phyloP scores from a whole-genome alignment of 2,329 filamentous ascomycete genomes.

The Cadophora gregata region DNA sequence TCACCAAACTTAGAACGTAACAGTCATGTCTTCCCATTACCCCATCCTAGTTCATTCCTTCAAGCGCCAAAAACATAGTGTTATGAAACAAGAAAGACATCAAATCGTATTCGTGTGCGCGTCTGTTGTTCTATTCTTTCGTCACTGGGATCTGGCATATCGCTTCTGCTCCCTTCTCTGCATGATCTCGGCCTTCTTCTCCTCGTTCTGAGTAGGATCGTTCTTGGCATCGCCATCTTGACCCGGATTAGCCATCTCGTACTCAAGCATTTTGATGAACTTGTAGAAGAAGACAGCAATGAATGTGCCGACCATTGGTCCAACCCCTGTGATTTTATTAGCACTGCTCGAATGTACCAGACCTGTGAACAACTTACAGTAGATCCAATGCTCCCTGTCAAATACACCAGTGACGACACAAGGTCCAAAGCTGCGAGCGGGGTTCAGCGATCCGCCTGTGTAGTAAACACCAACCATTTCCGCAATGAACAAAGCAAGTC shows the following conservation, averaged over 20 bases:
- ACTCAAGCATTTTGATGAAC: constrained; percentile 57
- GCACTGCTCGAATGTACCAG: background rate
- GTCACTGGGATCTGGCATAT: constrained; percentile 18
- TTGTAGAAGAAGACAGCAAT: constrained; percentile 58
- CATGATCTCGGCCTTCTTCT: constrained; percentile 44
- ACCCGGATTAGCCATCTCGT: constrained; percentile 56
- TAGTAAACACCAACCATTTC: constrained; percentile 48
- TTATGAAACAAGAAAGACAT: background rate
- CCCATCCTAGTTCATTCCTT: background rate
- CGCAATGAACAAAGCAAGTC: constrained; percentile 53
- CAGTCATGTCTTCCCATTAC: constrained; percentile 10
- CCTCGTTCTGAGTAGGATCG: constrained; percentile 52
- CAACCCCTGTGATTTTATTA: constrained; percentile 47
- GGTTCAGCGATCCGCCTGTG: constrained; percentile 56
- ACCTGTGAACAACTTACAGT: constrained; percentile 40
- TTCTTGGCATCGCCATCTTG: constrained; percentile 52
- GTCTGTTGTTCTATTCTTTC: background rate
- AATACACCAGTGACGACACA: constrained; percentile 52
- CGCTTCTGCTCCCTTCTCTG: constrained; percentile 39
- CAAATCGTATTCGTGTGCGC: constrained; percentile 9
- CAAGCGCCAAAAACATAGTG: background rate
- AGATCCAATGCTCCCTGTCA: constrained; percentile 56
- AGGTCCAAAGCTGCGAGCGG: constrained; percentile 53
- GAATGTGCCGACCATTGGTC: constrained; percentile 55
- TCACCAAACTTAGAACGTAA: background rate